Conservation (phyloP, 441 rosid genomes). For the Populus hybrid region DNA sequence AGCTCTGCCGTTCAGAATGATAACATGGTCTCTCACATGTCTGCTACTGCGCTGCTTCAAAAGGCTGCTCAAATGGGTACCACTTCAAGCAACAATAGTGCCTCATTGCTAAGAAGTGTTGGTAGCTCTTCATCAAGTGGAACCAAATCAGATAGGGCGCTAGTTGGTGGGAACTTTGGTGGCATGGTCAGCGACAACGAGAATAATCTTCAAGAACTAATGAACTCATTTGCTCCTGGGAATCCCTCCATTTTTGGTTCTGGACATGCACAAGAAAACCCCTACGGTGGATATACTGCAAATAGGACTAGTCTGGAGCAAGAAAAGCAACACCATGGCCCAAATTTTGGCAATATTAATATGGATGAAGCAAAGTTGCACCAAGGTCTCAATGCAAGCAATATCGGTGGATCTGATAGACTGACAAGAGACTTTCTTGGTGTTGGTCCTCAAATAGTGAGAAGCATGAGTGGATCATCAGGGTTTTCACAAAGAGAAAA, state of each 20-base stretch:
- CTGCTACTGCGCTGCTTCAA: slow-evolving; percentile 60
- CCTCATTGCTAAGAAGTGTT: slow-evolving; percentile 38
- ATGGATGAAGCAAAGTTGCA: slow-evolving; percentile 35
- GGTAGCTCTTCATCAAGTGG: slow-evolving; percentile 35
- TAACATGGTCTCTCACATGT: slow-evolving; percentile 41
- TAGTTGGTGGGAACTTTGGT: slow-evolving; percentile 23
- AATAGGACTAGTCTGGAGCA: slow-evolving; percentile 21
- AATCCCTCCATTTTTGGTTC: slow-evolving; percentile 42
- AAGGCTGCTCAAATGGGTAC: slow-evolving; percentile 49
- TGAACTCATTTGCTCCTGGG: slow-evolving; percentile 44
- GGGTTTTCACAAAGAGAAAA: slow-evolving; percentile 51
- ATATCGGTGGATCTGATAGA: slow-evolving; percentile 45
- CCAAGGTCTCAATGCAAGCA: slow-evolving; percentile 21
- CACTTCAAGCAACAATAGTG: slow-evolving; percentile 36
- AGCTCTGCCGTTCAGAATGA: slow-evolving; percentile 33
- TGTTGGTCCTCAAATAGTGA: slow-evolving; percentile 54
- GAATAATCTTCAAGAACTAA: slow-evolving; percentile 43
- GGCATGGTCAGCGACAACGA: slow-evolving; percentile 30
- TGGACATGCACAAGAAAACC: slow-evolving; percentile 32
- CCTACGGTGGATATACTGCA: slow-evolving; percentile 34
- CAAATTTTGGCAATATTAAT: neutral
- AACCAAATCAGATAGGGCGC: slow-evolving; percentile 18
- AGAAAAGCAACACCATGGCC: slow-evolving; percentile 8
- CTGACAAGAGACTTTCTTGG: slow-evolving; percentile 77
- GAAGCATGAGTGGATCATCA: slow-evolving; percentile 45